Evolutionary conservation across 2,329 filamentous ascomycete genomes (phyloP).

Genomic region (Hymenoscyphus infarciens): DNA sequence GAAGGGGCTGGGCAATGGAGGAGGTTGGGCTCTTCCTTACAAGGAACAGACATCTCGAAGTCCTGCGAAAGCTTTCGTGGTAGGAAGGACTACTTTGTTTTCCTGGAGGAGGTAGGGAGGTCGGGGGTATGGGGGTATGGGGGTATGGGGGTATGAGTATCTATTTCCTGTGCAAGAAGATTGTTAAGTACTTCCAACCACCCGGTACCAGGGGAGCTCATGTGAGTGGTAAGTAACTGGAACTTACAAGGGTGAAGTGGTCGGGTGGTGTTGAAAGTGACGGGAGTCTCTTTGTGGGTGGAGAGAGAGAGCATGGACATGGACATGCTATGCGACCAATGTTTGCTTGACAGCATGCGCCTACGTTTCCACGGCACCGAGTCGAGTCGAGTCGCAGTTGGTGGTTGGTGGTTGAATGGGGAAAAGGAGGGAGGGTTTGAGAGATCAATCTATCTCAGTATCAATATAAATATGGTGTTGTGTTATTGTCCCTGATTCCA

Average conservation of each 20-base stretch:
- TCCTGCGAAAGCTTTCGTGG: background rate
- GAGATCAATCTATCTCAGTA: background rate
- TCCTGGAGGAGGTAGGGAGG: background rate
- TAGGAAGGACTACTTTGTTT: background rate
- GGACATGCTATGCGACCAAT: background rate
- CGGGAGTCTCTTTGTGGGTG: background rate
- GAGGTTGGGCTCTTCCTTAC: background rate
- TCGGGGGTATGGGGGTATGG: too few species aligned
- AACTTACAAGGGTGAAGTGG: constrained; percentile 5
- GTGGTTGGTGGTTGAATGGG: background rate
- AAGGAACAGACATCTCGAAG: constrained; percentile 5
- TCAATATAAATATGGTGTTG: background rate
- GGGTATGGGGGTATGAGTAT: background rate
- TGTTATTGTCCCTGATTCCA: background rate
- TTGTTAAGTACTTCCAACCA: background rate
- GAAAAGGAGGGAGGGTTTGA: background rate
- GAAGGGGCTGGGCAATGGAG: background rate
- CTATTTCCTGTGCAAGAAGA: background rate
- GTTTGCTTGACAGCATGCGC: constrained; percentile 1
- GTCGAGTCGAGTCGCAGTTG: too few species aligned
- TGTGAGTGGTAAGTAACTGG: background rate
- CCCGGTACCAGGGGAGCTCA: background rate
- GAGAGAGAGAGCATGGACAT: background rate
- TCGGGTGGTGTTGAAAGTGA: constrained; percentile 3
- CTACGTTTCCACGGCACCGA: background rate